Evolutionary conservation across 192 early-diverging fungal genomes (phyloP).

Genomic region (Gorgonomyces haynaldii): DNA sequence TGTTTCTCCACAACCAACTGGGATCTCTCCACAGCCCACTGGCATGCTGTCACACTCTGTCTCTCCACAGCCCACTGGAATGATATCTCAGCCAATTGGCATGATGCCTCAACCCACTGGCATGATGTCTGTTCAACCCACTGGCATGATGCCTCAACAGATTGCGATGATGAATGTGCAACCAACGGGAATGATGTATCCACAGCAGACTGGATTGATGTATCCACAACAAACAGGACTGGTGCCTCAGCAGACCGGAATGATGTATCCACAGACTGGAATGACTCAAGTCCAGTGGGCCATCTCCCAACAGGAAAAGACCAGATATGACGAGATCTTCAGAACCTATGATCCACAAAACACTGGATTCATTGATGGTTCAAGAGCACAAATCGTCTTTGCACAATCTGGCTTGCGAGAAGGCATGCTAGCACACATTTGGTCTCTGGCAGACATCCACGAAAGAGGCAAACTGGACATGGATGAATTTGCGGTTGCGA

Average conservation of each 20-base stretch:
- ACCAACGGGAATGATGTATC: not conserved
- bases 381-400: slow-evolving; percentile 62
- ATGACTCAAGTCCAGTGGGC: slow-evolving; percentile 22
- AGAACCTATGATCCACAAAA: slow-evolving; percentile 58
- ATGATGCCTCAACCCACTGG: not conserved
- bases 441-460: slow-evolving; percentile 69
- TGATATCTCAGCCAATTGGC: too few relatives aligned
- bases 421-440: slow-evolving; percentile 62
- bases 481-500: slow-evolving; percentile 93
- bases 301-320: slow-evolving; percentile 29
- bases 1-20: not conserved
- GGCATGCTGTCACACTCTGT: not conserved
- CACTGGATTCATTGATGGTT: slow-evolving; percentile 54
- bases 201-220: slow-evolving; percentile 1
- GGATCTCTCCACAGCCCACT: not conserved
- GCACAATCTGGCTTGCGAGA: slow-evolving; percentile 57
- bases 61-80: not conserved
- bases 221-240: not conserved
- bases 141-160: not conserved
- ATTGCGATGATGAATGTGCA: not conserved
- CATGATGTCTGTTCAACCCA: not conserved
- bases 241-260: not conserved
- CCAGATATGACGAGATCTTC: slow-evolving; percentile 52
- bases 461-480: slow-evolving; percentile 79
- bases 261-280: not conserved